Percentiles rank a stretch among this genome's conserved stretches.
Evolutionary conservation across 345 rosid genomes (phyloP).

Genomic region (Pugionium cornutum): DNA sequence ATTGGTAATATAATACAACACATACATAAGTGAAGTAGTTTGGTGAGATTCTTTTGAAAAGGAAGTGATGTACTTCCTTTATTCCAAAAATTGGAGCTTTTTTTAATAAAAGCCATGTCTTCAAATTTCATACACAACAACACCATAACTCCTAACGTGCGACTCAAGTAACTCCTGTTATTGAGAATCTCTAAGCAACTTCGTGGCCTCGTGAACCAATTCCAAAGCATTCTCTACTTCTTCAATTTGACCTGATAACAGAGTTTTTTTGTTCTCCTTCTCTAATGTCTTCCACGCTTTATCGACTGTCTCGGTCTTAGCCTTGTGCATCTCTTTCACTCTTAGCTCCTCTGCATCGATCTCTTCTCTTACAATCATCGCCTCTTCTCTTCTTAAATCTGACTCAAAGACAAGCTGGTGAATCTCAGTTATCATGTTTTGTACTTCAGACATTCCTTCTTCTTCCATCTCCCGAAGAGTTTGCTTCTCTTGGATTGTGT

Average conservation of each 20-base stretch:
- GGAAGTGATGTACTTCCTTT: too few species aligned
- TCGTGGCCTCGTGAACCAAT: constrained; percentile 51
- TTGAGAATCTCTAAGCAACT: constrained; percentile 34
- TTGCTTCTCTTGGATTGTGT: constrained; percentile 56
- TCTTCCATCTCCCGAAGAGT: constrained; percentile 52
- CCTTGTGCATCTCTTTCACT: constrained; percentile 44
- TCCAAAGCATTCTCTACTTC: constrained; percentile 43
- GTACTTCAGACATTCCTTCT: constrained; percentile 52
- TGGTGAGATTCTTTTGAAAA: too few species aligned
- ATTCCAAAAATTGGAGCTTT: too few species aligned
- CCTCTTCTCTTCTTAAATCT: constrained; percentile 59
- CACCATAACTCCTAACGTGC: too few species aligned
- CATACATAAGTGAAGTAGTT: too few species aligned
- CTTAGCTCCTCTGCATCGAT: constrained; percentile 34
- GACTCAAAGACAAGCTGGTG: constrained; percentile 57
- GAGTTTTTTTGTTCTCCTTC: not conserved
- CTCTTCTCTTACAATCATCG: constrained; percentile 50
- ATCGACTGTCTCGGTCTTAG: constrained; percentile 37
- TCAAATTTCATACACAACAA: too few species aligned
- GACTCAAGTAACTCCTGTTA: not conserved
- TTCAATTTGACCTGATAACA: constrained; percentile 46
- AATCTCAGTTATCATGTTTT: constrained; percentile 53
- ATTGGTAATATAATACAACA: too few species aligned
- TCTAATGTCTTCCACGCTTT: constrained; percentile 42
- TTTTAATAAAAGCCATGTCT: too few species aligned